phyloP scores from a whole-genome alignment of 2,329 filamentous ascomycete genomes.

The Botrytis byssoidea region DNA sequence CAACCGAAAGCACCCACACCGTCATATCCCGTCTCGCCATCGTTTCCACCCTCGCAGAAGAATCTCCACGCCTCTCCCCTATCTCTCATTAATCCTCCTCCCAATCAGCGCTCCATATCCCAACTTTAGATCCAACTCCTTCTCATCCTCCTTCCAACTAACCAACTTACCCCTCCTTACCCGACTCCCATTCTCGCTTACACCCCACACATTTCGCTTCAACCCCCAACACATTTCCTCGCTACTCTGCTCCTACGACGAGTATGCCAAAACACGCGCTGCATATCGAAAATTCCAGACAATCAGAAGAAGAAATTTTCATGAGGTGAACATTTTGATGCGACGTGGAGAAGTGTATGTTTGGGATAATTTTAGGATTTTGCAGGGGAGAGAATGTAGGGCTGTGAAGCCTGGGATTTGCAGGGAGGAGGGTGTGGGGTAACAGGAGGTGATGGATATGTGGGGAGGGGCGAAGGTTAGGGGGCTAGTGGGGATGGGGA shows the following conservation, averaged over 20 bases:
- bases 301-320: rapidly evolving
- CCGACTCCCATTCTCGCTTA: too few species aligned
- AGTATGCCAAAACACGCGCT: background rate
- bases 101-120: too few species aligned
- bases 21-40: background rate
- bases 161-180: too few species aligned
- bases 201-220: background rate
- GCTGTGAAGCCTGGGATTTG: background rate
- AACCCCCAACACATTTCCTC: background rate
- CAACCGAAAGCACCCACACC: too few species aligned
- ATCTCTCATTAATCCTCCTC: too few species aligned
- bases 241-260: too few species aligned
- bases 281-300: background rate
- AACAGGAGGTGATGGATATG: background rate
- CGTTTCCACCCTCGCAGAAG: background rate
- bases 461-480: background rate
- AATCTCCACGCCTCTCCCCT: background rate
- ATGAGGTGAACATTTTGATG: background rate
- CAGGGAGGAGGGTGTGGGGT: background rate
- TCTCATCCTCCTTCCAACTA: too few species aligned
- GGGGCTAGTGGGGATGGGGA: background rate
- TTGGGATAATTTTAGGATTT: background rate
- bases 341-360: background rate
- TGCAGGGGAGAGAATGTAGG: background rate
- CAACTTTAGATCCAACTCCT: too few species aligned